Evolutionary conservation across 306 rosid species (phyloP), one percentile per base, ranked within the genome.

Genomic region (Cicer bijugum): DNA sequence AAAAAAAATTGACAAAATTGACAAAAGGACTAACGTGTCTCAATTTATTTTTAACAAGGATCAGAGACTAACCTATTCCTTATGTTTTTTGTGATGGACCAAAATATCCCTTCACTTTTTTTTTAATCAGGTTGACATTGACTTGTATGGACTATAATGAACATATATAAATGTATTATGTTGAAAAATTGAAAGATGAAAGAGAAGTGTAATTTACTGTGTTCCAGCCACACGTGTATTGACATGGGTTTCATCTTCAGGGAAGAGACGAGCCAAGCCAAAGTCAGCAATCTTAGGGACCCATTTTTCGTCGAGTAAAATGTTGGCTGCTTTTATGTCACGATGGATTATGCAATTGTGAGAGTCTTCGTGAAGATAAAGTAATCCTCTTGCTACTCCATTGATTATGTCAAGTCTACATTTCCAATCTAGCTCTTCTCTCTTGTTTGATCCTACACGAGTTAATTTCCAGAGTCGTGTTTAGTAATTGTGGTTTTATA

Each of bases 171-270:
- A 66, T 47, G 40, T 6, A 7, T 12, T 16, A 12, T 12, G 19
- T 77, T 58, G 55, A 77, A 17, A 71, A 57, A 16, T 56, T 8
- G 1, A 45, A 19, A 6, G 64, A 61, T 8, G 65, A 59, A 6
- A 69, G 43, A 37, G 42, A 67, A 3, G 8, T 42, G 8, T 28
- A 15, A 48, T 9, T 47, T 63, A 78, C 82, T 78, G 67, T 53
- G 82, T 78, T 50, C 82, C 82, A 62, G 72, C 82, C 57, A 78
- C 77, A 62, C 77, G 82, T 50, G 82, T 78, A n/a, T 70, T 23
- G 72, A 70, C 67, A 11, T 78, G 82, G 19, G 77, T 78, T 61
- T 78, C 58, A 39, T 78, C 67, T 62, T 71, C 72, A 0, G 82
- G 82, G 62, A 78, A 78, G 72, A 78, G 77, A 1, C 82, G 77